Conservation (phyloP, 2,329 filamentous ascomycete species). For the Knufia petricola region DNA sequence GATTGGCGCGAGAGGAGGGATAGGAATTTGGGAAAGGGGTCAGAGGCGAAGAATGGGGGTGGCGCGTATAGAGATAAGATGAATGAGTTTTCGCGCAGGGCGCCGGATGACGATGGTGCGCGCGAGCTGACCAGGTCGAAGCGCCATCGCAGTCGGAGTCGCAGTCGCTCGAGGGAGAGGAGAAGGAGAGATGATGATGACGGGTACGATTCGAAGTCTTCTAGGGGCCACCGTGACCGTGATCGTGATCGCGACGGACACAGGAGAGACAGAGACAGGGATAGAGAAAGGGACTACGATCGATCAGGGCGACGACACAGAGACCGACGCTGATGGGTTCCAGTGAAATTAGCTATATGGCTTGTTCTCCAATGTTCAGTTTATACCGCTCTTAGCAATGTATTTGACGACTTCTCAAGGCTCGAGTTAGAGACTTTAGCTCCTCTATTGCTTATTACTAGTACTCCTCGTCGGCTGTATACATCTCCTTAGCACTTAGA, state of each 20-base stretch:
- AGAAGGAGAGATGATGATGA: constrained; percentile 27
- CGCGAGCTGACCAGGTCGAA: constrained; percentile 15
- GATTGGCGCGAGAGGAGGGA: constrained; percentile 38
- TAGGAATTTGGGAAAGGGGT: constrained; percentile 32
- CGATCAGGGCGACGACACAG: constrained; percentile 18
- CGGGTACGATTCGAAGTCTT: constrained; percentile 26
- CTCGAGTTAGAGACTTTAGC: too few species aligned
- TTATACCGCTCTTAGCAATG: too few species aligned
- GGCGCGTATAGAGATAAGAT: constrained; percentile 30
- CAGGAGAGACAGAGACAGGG: constrained; percentile 23
- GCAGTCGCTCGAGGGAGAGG: constrained; percentile 28
- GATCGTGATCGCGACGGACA: constrained; percentile 26
- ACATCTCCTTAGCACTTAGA: too few species aligned
- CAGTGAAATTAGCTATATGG: not conserved
- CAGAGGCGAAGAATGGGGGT: constrained; percentile 20
- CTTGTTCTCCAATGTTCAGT: too few species aligned
- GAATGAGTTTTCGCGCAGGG: constrained; percentile 32
- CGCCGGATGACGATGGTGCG: constrained; percentile 24
- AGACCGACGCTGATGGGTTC: constrained; percentile 19
- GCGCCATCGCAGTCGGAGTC: constrained; percentile 25
- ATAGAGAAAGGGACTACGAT: constrained; percentile 17
- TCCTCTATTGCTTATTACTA: too few species aligned
- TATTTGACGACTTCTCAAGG: too few species aligned
- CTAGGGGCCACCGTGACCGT: constrained; percentile 20
- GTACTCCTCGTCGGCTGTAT: too few species aligned